Evolutionary conservation across 2,329 filamentous ascomycete genomes (phyloP).

Genomic region (Talaromyces albobiverticillius): DNA sequence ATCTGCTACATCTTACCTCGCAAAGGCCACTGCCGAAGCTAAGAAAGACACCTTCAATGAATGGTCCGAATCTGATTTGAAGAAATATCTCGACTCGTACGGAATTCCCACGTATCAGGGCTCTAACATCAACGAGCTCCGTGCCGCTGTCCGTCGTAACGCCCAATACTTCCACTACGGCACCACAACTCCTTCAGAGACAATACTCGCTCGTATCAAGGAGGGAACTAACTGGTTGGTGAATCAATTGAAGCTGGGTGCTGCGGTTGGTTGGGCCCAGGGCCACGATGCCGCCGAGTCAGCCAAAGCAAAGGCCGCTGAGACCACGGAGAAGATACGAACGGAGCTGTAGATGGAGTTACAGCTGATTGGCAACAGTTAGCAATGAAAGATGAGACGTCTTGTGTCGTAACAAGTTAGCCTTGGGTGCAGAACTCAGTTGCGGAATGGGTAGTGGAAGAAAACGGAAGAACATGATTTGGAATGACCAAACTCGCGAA

Average conservation of each 20-base stretch:
- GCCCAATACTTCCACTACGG: conserved; percentile 75
- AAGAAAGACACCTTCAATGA: conserved; percentile 68
- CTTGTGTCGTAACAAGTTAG: too few relatives aligned
- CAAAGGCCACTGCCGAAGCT: conserved; percentile 61
- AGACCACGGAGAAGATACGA: conserved; percentile 46
- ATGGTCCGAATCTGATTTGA: conserved; percentile 70
- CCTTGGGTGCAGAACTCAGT: not conserved
- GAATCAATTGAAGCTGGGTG: conserved; percentile 49
- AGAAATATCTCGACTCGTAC: conserved; percentile 76
- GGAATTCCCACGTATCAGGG: conserved; percentile 68
- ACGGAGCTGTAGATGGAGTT: conserved; percentile 27
- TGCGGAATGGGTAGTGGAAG: not conserved
- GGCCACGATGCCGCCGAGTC: conserved; percentile 49
- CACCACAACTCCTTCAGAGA: conserved; percentile 63
- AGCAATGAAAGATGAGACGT: not conserved
- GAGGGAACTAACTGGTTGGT: conserved; percentile 46
- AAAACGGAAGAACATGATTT: not conserved
- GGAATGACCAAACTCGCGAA: conserved; percentile 3
- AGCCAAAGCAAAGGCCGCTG: conserved; percentile 41
- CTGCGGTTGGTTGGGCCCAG: conserved; percentile 45
- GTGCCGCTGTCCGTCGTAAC: conserved; percentile 68
- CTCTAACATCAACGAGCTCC: conserved; percentile 65
- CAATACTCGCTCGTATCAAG: conserved; percentile 63
- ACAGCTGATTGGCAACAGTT: not conserved
- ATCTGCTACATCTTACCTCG: conserved; percentile 68